Base-by-base conservation (phyloP, 2,329 filamentous ascomycete species). In the Aspergillus sclerotialis region DNA sequence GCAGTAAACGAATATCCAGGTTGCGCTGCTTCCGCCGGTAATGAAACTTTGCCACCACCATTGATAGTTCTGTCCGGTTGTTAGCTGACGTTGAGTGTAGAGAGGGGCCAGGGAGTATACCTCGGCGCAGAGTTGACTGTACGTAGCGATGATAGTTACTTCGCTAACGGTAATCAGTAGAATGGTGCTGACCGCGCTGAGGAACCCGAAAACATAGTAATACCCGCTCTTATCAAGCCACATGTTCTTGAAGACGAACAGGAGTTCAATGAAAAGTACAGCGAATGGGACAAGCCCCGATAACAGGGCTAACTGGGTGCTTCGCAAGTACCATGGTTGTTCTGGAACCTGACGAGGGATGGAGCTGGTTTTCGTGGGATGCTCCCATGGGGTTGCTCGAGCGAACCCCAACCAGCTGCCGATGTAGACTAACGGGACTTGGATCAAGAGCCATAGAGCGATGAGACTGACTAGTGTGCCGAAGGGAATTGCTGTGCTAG, bases 41-140 rank as follows among this genome's bases (percentile, higher is more conserved):
- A 85, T 63, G 65, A 94, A 92, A 33, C 82, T 86, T 58, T 85
- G 83, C 86, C 86, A 93, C 84, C 84, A 92, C 87, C 87, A 94
- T 57, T 86, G 76, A 62, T 92, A 82, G 60, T 93, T 88, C 72
- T 77, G 31, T 7, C 16, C 31, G 13, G n/a, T 25, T 12, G 40
- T 12, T 35, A 39, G 14, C 27, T 17, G 6, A 18, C 12, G 17
- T 21, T 16, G 19, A 18, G 12, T 11, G 23, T 14, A 19, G 11
- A 13, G 15, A 9, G 28, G 19, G 13, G n/a, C 2, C 6, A 19
- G 9, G 17, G 15, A 24, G 13, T n/a, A 46, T 60, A 75, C 73
- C 68, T 93, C 87, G 2, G 78, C 72, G 63, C 85, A 90, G 12
- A 94, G 75, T 63, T 86, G 82, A 30, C 84, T 75, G 60, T 94